A percentile compares a stretch with the other conserved stretches of the same genome.
phyloP scores from a whole-genome alignment of 2,329 filamentous ascomycete genomes.

The Aspergillus carbonarius region DNA sequence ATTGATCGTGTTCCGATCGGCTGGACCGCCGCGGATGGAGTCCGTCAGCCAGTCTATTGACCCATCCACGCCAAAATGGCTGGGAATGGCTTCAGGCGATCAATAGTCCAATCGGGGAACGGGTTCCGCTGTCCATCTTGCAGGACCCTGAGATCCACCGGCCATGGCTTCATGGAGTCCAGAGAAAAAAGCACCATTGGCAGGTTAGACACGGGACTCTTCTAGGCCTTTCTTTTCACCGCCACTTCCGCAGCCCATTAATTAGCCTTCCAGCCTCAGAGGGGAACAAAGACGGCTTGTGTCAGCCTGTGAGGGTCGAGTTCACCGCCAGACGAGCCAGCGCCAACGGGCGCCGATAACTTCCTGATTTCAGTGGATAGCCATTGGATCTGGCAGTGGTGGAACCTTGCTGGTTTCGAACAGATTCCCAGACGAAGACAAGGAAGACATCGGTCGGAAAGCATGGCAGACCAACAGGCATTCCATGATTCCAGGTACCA shows the following conservation, averaged over 20 bases:
- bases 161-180: not conserved
- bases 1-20: slow-evolving; percentile 6
- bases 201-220: not conserved
- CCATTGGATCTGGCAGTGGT: not conserved
- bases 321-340: not conserved
- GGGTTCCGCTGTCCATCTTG: not conserved
- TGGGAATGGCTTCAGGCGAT: slow-evolving; percentile 6
- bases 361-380: not conserved
- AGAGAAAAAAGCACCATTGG: not conserved
- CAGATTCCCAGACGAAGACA: too few species aligned
- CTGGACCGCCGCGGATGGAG: slow-evolving; percentile 2
- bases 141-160: slow-evolving; percentile 5
- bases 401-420: not conserved
- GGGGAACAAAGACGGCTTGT: not conserved
- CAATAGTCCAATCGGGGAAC: slow-evolving; percentile 9
- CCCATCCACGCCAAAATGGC: not conserved
- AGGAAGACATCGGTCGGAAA: not conserved
- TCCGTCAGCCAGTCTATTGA: slow-evolving; percentile 1
- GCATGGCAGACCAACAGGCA: not conserved
- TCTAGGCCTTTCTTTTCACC: slow-evolving; percentile 1
- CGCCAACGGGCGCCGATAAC: not conserved
- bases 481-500: not conserved
- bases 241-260: slow-evolving; percentile 2
- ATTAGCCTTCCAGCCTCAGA: slow-evolving; percentile 2
- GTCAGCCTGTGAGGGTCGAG: not conserved